Percentiles rank a stretch among this genome's conserved stretches.
These are phyloP conservation scores for Fusarium poae DNA, from an alignment of 2,329 filamentous ascomycete species.

Conservation along the genomic window DNA sequence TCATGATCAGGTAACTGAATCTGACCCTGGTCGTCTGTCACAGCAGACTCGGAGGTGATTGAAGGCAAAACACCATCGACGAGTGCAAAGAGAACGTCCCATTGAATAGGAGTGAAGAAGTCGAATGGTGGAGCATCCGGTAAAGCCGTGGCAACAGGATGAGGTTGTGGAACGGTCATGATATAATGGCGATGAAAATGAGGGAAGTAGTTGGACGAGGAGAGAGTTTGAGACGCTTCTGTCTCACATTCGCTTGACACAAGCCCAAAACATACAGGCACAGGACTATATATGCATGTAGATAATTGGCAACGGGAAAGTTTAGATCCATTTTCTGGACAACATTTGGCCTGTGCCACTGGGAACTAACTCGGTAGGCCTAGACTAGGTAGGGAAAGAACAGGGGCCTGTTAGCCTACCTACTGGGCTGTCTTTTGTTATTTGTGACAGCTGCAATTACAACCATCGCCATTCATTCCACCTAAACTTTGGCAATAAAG, in stretches of 20 bases:
- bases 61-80: constrained; percentile 72
- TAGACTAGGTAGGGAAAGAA: not conserved
- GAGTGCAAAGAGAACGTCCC: constrained; percentile 66
- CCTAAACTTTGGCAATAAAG: not conserved
- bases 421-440: not conserved
- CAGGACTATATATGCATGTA: constrained; percentile 18
- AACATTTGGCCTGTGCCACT: constrained; percentile 34
- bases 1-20: constrained; percentile 63
- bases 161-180: constrained; percentile 38
- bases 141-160: constrained; percentile 43
- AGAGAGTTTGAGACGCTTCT: constrained; percentile 24
- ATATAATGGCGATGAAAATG: constrained; percentile 21
- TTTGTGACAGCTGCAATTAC: constrained; percentile 11
- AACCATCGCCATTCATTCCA: not conserved
- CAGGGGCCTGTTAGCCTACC: not conserved
- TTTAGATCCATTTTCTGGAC: constrained; percentile 1
- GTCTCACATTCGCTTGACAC: constrained; percentile 40
- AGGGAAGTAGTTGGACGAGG: constrained; percentile 23
- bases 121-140: constrained; percentile 48
- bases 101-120: constrained; percentile 64
- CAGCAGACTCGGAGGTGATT: constrained; percentile 60
- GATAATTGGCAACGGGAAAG: not conserved
- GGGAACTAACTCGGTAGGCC: not conserved
- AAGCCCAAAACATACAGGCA: constrained; percentile 34
- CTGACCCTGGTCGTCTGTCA: constrained; percentile 57